phyloP scores from a whole-genome alignment of 1,139 yeast species.

The Casaregolazyma lundiana region DNA sequence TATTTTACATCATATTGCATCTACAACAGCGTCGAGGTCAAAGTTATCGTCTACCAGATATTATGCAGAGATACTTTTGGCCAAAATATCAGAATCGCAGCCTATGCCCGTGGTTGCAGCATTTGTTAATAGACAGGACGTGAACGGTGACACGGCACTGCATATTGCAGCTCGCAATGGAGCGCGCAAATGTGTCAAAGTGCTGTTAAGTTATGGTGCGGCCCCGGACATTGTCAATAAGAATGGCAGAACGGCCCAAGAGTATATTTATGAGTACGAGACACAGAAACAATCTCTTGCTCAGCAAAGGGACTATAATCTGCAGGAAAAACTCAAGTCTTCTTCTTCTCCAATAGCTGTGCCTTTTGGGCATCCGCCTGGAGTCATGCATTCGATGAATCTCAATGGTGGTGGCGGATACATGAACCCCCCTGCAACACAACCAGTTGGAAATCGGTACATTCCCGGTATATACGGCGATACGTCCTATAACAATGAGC shows the following conservation, averaged over 20 bases:
- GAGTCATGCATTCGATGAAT: background rate
- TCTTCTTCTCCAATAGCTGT: constrained; percentile 24
- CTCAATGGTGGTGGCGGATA: background rate
- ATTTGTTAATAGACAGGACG: constrained; percentile 73
- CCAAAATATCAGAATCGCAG: constrained; percentile 61
- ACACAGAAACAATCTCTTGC: constrained; percentile 22
- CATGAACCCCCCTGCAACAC: background rate
- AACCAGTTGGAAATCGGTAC: background rate
- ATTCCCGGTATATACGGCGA: background rate
- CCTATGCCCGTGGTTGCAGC: constrained; percentile 46
- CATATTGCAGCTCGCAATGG: constrained; percentile 76
- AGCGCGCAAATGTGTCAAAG: constrained; percentile 69
- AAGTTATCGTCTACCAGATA: constrained; percentile 74
- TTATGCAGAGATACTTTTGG: constrained; percentile 71
- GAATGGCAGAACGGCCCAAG: constrained; percentile 70
- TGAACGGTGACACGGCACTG: constrained; percentile 81
- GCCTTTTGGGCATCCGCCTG: constrained; percentile 9
- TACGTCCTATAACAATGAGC: background rate
- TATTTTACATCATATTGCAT: constrained; percentile 78
- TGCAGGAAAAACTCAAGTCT: constrained; percentile 20
- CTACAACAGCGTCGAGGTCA: constrained; percentile 51
- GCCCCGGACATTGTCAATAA: constrained; percentile 66
- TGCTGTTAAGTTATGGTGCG: constrained; percentile 68
- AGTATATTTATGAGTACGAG: constrained; percentile 51
- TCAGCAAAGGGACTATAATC: constrained; percentile 13